Evolutionary conservation across 257 asterid species (phyloP).

Genomic region (Anisodus acutangulus): DNA sequence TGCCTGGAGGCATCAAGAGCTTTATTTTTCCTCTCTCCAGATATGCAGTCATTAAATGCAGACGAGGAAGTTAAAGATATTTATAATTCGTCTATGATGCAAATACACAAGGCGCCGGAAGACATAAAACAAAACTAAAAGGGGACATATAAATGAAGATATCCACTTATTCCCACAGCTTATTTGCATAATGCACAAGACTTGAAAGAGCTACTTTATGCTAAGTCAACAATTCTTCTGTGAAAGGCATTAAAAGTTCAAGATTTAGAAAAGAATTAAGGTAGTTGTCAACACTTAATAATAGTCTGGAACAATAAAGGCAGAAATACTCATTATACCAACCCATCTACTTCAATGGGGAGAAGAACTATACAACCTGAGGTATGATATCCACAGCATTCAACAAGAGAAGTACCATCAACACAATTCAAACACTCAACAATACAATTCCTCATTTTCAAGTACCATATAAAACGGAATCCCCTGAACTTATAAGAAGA

Average conservation of each 20-base stretch:
- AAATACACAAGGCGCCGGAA: not conserved
- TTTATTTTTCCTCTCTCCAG: constrained; percentile 59
- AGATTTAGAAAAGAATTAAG: constrained; percentile 26
- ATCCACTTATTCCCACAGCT: not conserved
- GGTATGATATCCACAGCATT: constrained; percentile 17
- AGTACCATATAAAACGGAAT: not conserved
- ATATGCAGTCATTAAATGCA: constrained; percentile 49
- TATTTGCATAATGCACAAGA: constrained; percentile 13
- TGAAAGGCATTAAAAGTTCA: constrained; percentile 4
- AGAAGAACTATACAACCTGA: constrained; percentile 18
- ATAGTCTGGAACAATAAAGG: constrained; percentile 14
- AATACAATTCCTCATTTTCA: not conserved
- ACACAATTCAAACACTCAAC: constrained; percentile 10
- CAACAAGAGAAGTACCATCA: constrained; percentile 23
- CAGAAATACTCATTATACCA: constrained; percentile 7
- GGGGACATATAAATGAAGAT: constrained; percentile 26
- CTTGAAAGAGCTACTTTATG: not conserved
- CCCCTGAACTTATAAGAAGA: constrained; percentile 16
- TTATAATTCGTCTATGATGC: constrained; percentile 20
- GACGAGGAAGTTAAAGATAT: not conserved
- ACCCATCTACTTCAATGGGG: constrained; percentile 21
- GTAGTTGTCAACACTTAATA: constrained; percentile 10
- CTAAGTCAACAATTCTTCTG: not conserved
- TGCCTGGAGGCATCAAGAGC: constrained; percentile 50
- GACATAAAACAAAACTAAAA: constrained; percentile 5